Base-by-base conservation (phyloP, 2,329 filamentous ascomycete species). In the Diaporthe ampelina region DNA sequence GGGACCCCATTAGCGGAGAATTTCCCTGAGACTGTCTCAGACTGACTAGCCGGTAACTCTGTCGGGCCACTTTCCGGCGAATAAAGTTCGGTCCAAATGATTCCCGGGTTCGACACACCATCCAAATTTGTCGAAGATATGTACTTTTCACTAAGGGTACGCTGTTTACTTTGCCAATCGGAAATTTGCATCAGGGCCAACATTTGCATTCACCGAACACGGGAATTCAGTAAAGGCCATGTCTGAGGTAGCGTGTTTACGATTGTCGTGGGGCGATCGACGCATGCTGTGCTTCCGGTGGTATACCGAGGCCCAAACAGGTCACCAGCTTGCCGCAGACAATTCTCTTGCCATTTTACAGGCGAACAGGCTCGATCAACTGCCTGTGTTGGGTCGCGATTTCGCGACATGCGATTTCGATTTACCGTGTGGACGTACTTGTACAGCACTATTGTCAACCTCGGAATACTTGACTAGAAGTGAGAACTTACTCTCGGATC, bases 181-280 rank as follows among this genome's bases (percentile, higher is more conserved):
- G 6, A 32, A 19, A 56, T 21, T 8, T 56, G 26, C 24, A 32
- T 11, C 52, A 29, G 26, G 2, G 13, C 52, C 52, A 56, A 56
- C 52, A 32, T 56, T 11, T 56, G 52, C 52, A 56, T 56, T 56
- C 26, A 32, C 52, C 52, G 52, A 56, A 56, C 17, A 21, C 52
- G 52, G 52, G 52, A 56, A 56, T 32, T 7, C 52, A 56, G 52
- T 19, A 56, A 56, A 21, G 1, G 15, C 52, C 52, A 21, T 56
- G 52, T 32, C 52, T 32, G 26, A 32, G 26, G 8, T 32, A 29
- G 13, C 26, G 13, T 32, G 32, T 56, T 19, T 1, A 32, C 52
- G 29, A 56, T 32, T 29, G 10, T 32, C 26, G 29, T 32, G 6
- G 52, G 29, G 26, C 15, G 26, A 32, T 32, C 52, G 19, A 32